These are phyloP conservation scores for Ramularia endophylla DNA, from an alignment of 2,329 filamentous ascomycete species.

Conservation along the genomic window DNA sequence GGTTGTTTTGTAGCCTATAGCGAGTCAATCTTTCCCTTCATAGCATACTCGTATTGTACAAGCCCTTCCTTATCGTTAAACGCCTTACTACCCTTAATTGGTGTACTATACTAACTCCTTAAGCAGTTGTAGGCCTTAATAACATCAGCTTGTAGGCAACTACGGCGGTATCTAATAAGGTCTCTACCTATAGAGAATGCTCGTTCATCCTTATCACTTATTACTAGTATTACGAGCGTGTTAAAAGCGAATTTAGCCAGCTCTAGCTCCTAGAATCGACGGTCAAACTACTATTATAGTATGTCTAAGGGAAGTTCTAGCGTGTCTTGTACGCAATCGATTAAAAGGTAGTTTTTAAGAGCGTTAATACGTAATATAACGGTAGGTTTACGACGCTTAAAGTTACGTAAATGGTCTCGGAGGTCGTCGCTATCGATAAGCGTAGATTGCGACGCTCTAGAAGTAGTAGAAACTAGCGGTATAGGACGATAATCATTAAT, in stretches of 20 bases:
- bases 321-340: not conserved
- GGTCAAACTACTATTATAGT: not conserved
- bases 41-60: no score
- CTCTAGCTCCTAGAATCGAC: not conserved
- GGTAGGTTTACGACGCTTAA: not conserved
- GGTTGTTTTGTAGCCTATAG: no score
- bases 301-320: not conserved
- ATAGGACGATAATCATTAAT: not conserved
- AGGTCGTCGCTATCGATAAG: not conserved
- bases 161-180: not conserved
- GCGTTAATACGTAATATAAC: not conserved
- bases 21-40: no score
- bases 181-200: not conserved
- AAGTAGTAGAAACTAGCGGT: no score
- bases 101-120: not conserved
- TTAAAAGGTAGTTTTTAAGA: not conserved
- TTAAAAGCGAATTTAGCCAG: not conserved
- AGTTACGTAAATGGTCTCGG: not conserved
- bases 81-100: not conserved
- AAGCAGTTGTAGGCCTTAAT: not conserved
- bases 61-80: no score
- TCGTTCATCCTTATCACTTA: not conserved
- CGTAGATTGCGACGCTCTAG: not conserved
- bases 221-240: not conserved
- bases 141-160: not conserved